Conservation (phyloP, 2,329 filamentous ascomycete species). For the Hirsutella minnesotensis region DNA sequence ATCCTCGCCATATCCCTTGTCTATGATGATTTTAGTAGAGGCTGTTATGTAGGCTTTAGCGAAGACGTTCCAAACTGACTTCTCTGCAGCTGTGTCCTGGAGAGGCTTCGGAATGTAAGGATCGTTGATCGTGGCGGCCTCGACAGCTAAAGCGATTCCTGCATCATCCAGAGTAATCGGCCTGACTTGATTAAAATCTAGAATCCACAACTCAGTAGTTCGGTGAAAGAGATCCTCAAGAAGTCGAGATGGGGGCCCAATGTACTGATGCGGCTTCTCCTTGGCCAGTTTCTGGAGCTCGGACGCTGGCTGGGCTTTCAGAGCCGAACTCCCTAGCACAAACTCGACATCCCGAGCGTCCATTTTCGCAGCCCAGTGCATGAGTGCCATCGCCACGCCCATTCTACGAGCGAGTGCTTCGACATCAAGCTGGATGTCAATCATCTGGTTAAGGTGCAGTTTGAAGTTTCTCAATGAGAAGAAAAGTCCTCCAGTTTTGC, state of each 20-base stretch:
- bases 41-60: neutral
- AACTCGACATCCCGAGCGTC: conserved; percentile 21
- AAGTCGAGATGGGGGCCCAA: neutral
- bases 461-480: conserved; percentile 20
- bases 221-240: conserved; percentile 5
- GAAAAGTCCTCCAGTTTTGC: conserved; percentile 3
- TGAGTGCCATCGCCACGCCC: conserved; percentile 14
- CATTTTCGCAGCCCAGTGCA: conserved; percentile 18
- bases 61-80: conserved; percentile 7
- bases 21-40: neutral
- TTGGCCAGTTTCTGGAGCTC: neutral
- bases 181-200: conserved; percentile 19
- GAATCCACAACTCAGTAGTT: conserved; percentile 13
- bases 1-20: neutral
- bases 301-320: neutral
- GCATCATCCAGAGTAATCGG: conserved; percentile 9
- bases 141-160: conserved; percentile 9
- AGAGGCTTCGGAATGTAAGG: conserved; percentile 11
- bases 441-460: conserved; percentile 18
- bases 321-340: conserved; percentile 13
- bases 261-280: neutral
- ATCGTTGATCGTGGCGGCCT: conserved; percentile 10
- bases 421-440: conserved; percentile 11
- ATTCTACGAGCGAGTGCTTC: conserved; percentile 10
- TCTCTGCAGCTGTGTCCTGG: neutral